Evolutionary conservation across 345 rosid species (phyloP).

Genomic region (Streptanthus diversifolius): DNA sequence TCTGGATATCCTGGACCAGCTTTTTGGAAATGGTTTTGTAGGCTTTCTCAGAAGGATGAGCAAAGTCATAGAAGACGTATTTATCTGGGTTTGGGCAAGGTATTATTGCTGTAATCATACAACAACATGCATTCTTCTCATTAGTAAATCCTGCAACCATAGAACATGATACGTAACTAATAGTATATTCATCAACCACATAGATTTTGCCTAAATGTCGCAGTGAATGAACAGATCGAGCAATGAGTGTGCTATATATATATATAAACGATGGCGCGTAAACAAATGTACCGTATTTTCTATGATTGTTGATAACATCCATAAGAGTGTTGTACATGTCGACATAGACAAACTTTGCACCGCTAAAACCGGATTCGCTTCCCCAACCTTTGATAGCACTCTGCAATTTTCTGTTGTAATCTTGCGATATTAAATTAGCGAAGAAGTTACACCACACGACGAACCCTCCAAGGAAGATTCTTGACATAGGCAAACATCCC

Average conservation of each 20-base stretch:
- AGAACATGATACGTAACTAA: not conserved
- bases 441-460: constrained; percentile 1
- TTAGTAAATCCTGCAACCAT: constrained; percentile 27
- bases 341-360: constrained; percentile 42
- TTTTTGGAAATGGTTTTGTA: constrained; percentile 34
- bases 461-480: constrained; percentile 19
- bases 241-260: not conserved
- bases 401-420: constrained; percentile 20
- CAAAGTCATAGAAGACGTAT: constrained; percentile 64
- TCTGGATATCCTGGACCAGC: constrained; percentile 33
- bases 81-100: constrained; percentile 40
- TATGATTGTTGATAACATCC: constrained; percentile 45
- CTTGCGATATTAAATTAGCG: constrained; percentile 12
- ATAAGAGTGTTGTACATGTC: constrained; percentile 57
- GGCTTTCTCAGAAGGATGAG: constrained; percentile 63
- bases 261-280: not conserved
- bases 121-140: constrained; percentile 29
- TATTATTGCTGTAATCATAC: constrained; percentile 13
- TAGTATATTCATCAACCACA: too few species aligned
- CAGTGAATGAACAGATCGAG: not conserved
- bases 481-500: constrained; percentile 34
- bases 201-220: not conserved
- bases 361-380: not conserved
- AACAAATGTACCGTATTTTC: constrained; percentile 46
- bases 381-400: not conserved